phyloP scores from a whole-genome alignment of 1,139 yeast species.

The Lodderomyces pseudojiufengensis region DNA sequence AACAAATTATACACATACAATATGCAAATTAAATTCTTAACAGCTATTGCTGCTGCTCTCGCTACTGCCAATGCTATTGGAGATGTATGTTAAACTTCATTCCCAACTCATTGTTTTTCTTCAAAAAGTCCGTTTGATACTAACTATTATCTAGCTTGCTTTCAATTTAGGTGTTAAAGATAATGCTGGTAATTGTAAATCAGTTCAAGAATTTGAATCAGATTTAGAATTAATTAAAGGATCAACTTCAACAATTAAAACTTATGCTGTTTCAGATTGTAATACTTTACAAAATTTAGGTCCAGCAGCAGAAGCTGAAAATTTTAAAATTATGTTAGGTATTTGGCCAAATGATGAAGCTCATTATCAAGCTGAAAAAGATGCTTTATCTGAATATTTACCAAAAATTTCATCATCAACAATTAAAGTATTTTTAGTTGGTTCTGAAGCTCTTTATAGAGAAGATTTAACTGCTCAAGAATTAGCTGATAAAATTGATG shows the following conservation, averaged over 20 bases:
- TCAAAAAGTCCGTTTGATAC: conserved; percentile 4
- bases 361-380: conserved; percentile 67
- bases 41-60: conserved; percentile 35
- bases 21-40: conserved; percentile 41
- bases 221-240: conserved; percentile 57
- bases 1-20: neutral
- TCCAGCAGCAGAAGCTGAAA: conserved; percentile 78
- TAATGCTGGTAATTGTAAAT: conserved; percentile 67
- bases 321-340: conserved; percentile 74
- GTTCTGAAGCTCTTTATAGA: conserved; percentile 91
- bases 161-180: conserved; percentile 82
- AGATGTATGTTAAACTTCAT: conserved; percentile 36
- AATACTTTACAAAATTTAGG: conserved; percentile 77
- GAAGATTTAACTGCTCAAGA: conserved; percentile 67
- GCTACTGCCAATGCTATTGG: conserved; percentile 42
- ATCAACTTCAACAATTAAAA: conserved; percentile 64
- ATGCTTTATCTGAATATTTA: conserved; percentile 63
- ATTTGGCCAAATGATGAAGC: conserved; percentile 86
- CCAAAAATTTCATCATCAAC: conserved; percentile 67
- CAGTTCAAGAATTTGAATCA: conserved; percentile 57
- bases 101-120: neutral
- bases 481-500: conserved; percentile 60
- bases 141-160: conserved; percentile 42
- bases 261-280: conserved; percentile 86
- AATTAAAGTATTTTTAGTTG: conserved; percentile 74